Evolutionary conservation across 495 filamentous ascomycete species (phyloP).

Genomic region (Aspergillus hancockii): DNA sequence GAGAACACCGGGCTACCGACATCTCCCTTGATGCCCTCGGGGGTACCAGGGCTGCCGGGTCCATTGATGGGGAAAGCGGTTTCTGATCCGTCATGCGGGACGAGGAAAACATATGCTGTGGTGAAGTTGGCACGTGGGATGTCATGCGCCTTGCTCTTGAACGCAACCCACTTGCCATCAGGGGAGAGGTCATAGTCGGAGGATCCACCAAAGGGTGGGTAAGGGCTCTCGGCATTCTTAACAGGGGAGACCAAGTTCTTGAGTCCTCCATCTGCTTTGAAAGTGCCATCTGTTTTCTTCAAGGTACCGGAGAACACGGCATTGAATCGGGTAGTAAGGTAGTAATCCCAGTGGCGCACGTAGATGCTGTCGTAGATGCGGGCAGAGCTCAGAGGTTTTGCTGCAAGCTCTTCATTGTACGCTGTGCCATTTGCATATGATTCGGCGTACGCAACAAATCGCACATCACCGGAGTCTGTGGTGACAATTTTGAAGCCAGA

Average conservation of each 20-base stretch:
- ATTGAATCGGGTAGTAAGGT: slow-evolving; percentile 52
- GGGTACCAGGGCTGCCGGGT: slow-evolving; percentile 29
- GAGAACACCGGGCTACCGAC: slow-evolving; percentile 38
- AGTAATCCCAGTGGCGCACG: slow-evolving; percentile 77
- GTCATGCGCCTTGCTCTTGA: slow-evolving; percentile 46
- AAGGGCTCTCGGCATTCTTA: slow-evolving; percentile 47
- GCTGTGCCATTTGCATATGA: slow-evolving; percentile 62
- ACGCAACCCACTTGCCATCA: slow-evolving; percentile 41
- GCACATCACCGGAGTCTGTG: slow-evolving; percentile 55
- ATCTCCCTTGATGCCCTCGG: slow-evolving; percentile 34
- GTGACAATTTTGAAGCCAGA: slow-evolving; percentile 65
- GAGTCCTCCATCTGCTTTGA: slow-evolving; percentile 24
- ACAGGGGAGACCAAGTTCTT: slow-evolving; percentile 46
- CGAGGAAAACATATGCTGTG: slow-evolving; percentile 41
- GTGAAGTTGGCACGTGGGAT: slow-evolving; percentile 40
- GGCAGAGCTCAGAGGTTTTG: slow-evolving; percentile 57
- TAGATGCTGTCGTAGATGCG: slow-evolving; percentile 71
- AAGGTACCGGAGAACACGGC: slow-evolving; percentile 48
- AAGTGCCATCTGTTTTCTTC: slow-evolving; percentile 22
- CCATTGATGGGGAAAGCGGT: slow-evolving; percentile 37
- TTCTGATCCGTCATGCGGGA: slow-evolving; percentile 37
- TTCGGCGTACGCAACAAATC: slow-evolving; percentile 60
- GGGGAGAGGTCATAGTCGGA: slow-evolving; percentile 45
- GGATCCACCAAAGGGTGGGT: slow-evolving; percentile 41
- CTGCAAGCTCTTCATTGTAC: slow-evolving; percentile 58